These are phyloP conservation scores for Magnaporthiopsis poae DNA, from an alignment of 2,329 filamentous ascomycete species.

Conservation along the genomic window DNA sequence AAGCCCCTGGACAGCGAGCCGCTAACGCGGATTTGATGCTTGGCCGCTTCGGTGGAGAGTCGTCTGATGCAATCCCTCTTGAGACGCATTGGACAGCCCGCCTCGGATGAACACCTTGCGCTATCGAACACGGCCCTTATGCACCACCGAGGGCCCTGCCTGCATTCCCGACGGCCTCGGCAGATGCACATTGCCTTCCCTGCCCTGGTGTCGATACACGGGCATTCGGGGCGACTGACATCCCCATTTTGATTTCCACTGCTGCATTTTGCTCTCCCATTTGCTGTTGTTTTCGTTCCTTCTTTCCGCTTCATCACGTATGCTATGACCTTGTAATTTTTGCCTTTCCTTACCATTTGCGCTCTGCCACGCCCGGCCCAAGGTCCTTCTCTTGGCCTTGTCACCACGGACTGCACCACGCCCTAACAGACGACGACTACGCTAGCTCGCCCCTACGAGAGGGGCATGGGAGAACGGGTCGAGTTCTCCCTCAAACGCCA, in stretches of 20 bases:
- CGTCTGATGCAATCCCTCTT: neutral
- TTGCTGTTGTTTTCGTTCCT: too few relatives aligned
- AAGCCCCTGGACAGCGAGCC: neutral
- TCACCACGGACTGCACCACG: neutral
- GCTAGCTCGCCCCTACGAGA: neutral
- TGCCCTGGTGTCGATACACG: neutral
- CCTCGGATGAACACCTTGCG: neutral
- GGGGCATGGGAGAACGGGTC: neutral
- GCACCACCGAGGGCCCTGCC: too few relatives aligned
- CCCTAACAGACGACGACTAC: neutral
- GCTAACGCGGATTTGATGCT: neutral
- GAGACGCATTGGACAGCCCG: neutral
- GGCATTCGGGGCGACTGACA: neutral
- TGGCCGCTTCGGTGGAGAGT: neutral
- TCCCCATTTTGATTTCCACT: neutral
- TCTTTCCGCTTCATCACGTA: neutral
- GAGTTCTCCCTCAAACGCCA: neutral
- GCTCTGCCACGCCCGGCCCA: neutral
- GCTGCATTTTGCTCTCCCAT: neutral
- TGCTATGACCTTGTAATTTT: neutral
- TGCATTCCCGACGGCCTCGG: neutral
- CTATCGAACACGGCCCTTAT: neutral
- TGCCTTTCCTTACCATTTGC: neutral
- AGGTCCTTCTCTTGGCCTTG: neutral
- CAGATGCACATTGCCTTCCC: neutral